Evolutionary conservation across 78 protist species (phyloP).

Genomic region (Anaeramoeba flamelloides): DNA sequence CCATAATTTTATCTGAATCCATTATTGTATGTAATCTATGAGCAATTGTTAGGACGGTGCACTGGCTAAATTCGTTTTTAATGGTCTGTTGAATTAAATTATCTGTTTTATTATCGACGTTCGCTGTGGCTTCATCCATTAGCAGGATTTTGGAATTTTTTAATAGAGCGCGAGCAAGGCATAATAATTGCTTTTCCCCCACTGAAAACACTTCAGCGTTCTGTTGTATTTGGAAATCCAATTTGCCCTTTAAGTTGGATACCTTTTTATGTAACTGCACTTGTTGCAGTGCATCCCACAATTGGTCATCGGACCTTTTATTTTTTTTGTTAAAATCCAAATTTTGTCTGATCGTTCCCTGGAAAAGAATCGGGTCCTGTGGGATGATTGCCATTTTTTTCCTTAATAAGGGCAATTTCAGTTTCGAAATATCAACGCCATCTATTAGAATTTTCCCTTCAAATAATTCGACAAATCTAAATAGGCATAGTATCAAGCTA

Average conservation of each 20-base stretch:
- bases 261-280: constrained; percentile 4
- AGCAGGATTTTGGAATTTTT: constrained; percentile 71
- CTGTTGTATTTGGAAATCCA: constrained; percentile 5
- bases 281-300: constrained; percentile 35
- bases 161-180: constrained; percentile 77
- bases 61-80: constrained; percentile 1
- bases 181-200: constrained; percentile 85
- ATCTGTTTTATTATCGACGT: constrained; percentile 79
- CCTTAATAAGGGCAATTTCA: background rate
- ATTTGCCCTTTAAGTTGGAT: constrained; percentile 8
- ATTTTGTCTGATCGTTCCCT: background rate
- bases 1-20: constrained; percentile 21
- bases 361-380: background rate
- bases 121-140: constrained; percentile 91
- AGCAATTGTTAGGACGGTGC: constrained; percentile 58
- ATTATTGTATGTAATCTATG: constrained; percentile 23
- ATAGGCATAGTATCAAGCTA: background rate
- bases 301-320: background rate
- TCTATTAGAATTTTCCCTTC: constrained; percentile 5
- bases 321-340: background rate
- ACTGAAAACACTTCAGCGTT: constrained; percentile 52
- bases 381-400: background rate
- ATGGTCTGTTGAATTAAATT: constrained; percentile 56
- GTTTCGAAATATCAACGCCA: background rate
- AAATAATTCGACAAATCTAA: constrained; percentile 7